Base-by-base conservation (phyloP, 305 asterid species). In the Plantago coronopus region DNA sequence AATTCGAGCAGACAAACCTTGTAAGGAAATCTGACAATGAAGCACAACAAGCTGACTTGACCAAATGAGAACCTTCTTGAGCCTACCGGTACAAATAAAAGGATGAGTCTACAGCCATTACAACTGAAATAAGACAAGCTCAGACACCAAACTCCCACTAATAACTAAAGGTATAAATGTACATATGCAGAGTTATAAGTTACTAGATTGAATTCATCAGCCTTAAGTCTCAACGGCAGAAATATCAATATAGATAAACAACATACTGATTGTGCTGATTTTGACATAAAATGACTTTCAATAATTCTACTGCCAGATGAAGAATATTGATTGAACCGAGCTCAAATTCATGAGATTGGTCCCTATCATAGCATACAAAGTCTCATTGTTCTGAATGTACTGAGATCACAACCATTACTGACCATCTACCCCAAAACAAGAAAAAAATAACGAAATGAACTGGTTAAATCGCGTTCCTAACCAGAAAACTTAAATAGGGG, bases 41-140 rank as follows among this genome's bases (percentile, higher is more conserved):
- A 34, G 95, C 95, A 80, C 90, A 91, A 47, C 95, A 57, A 69
- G 97, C 94, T 10, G 78, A 83, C 84, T 79, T 88, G 82, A 86
- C 84, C 57, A 84, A 73, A 63, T 72, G 80, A 60, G 95, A 75
- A 70, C 58, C 81, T 57, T 74, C 80, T 23, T 88, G 77, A 69
- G 73, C 62, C 96, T 88, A 71, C 61, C 40, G 65, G 59, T 61
- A 72, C 72, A 67, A 38, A 66, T 23, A 12, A 69, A 48, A 60
- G 67, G 62, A 58, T 72, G 38, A 34, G 57, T 37, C 18, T 65
- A 18, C 75, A 34, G 3, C 23, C 66, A 48, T 47, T 16, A 34
- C n/a, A 57, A 71, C 56, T 6, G 9, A 34, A 12, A 34, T 34
- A 34, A 34, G 40, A 34, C 12, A 34, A 34, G 9, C 12, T 34